Percentiles rank a stretch among this genome's conserved stretches.
Evolutionary conservation across 805 yeast genomes (phyloP).

Genomic region (Candida lessepsii): DNA sequence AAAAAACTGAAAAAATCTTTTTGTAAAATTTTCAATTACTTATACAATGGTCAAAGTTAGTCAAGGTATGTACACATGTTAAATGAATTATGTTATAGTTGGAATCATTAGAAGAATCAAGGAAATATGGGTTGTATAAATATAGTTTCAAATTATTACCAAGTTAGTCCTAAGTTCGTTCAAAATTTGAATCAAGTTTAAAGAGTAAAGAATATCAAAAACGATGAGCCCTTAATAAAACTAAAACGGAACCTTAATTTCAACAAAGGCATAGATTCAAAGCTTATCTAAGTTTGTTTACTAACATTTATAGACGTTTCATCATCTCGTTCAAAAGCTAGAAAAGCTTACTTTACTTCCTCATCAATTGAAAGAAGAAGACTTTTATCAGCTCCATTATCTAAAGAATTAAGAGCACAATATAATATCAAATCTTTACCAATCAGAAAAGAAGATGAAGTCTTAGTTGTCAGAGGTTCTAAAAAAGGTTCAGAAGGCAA

Average conservation of each 20-base stretch:
- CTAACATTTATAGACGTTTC: conserved; percentile 75
- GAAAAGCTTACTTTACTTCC: conserved; percentile 99
- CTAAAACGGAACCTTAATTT: too few relatives aligned
- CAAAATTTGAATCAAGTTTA: too few relatives aligned
- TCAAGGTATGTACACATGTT: conserved; percentile 44
- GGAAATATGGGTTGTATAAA: too few relatives aligned
- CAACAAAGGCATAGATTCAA: too few relatives aligned
- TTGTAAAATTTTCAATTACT: conserved; percentile 14
- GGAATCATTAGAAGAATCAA: too few relatives aligned
- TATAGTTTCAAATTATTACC: too few relatives aligned
- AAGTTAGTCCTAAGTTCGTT: too few relatives aligned
- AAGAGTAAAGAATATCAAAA: too few relatives aligned
- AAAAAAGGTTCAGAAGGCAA: conserved; percentile 99
- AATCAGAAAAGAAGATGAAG: conserved; percentile 97
- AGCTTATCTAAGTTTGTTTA: neutral
- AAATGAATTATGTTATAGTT: neutral
- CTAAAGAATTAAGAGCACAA: conserved; percentile 97
- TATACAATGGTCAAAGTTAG: conserved; percentile 58
- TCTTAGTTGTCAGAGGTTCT: conserved; percentile 95
- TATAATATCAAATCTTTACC: conserved; percentile 95
- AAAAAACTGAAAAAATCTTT: conserved; percentile 15
- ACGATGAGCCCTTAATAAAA: too few relatives aligned
- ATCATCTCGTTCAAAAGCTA: conserved; percentile 97
- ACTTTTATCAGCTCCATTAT: conserved; percentile 96
- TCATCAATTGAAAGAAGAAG: conserved; percentile 95